Percentiles rank a stretch among this genome's conserved stretches.
These are phyloP conservation scores for Pseudonitzschia delicatissima DNA, from an alignment of 108 stramenopile genomes.

Conservation along the genomic window DNA sequence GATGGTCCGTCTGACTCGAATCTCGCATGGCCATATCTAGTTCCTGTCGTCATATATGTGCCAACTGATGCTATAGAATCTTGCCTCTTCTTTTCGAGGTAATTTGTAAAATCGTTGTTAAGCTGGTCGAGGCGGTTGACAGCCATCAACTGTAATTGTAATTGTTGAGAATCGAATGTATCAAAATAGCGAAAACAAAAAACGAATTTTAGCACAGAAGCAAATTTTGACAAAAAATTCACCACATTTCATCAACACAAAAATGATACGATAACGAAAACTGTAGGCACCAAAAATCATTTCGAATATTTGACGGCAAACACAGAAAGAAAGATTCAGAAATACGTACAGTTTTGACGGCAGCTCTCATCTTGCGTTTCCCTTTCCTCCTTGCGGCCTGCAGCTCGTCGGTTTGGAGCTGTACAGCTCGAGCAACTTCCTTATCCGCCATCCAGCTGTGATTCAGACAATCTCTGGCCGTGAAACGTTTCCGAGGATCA, in stretches of 20 bases:
- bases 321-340: not conserved
- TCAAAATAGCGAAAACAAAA: too few relatives aligned
- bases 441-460: constrained; percentile 44
- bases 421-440: constrained; percentile 18
- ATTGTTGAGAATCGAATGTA: too few relatives aligned
- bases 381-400: constrained; percentile 15
- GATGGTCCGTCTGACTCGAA: constrained; percentile 36
- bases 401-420: constrained; percentile 25
- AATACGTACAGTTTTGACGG: constrained; percentile 43
- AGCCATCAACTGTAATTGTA: constrained; percentile 31
- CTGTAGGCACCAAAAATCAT: not conserved
- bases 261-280: not conserved
- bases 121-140: constrained; percentile 39
- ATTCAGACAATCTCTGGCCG: constrained; percentile 40
- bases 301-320: not conserved
- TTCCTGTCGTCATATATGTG: constrained; percentile 41
- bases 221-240: too few relatives aligned
- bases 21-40: constrained; percentile 29
- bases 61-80: constrained; percentile 37
- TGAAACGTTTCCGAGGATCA: constrained; percentile 46
- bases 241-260: not conserved
- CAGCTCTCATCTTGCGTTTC: constrained; percentile 46
- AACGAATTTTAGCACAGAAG: too few relatives aligned
- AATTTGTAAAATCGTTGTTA: constrained; percentile 39
- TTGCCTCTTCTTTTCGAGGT: constrained; percentile 33